Evolutionary conservation across 768 basidiomycete species (phyloP).

Genomic region (Leucocoprinus sp.): DNA sequence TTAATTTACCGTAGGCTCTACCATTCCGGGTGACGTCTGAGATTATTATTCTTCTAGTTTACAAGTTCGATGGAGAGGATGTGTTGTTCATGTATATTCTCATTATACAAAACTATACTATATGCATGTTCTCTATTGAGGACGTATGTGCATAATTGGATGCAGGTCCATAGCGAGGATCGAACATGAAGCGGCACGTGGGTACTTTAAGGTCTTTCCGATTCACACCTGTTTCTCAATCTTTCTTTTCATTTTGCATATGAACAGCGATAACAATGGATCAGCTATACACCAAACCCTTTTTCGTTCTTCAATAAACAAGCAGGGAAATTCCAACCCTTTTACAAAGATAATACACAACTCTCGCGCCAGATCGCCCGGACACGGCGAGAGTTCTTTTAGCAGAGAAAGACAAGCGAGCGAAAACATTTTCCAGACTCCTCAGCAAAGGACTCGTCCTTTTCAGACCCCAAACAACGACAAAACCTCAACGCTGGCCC

Average conservation of each 20-base stretch:
- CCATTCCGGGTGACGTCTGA: too few relatives aligned
- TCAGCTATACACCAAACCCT: background rate
- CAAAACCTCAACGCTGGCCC: background rate
- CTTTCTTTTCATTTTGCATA: background rate
- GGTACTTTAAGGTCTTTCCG: too few relatives aligned
- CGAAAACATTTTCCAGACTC: background rate
- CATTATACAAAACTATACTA: too few relatives aligned
- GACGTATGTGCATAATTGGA: too few relatives aligned
- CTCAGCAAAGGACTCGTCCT: background rate
- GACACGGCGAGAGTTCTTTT: too few relatives aligned
- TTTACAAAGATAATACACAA: conserved; percentile 4
- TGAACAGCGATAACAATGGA: conserved; percentile 7
- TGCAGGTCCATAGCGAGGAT: too few relatives aligned
- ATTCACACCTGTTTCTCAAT: background rate
- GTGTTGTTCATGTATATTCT: too few relatives aligned
- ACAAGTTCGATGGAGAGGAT: too few relatives aligned
- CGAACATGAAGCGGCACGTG: too few relatives aligned
- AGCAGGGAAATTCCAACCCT: background rate
- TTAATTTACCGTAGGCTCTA: too few relatives aligned
- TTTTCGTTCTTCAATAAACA: background rate
- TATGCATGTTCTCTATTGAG: too few relatives aligned
- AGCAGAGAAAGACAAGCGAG: background rate
- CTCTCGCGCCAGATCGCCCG: background rate
- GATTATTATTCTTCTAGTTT: too few relatives aligned
- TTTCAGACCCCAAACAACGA: background rate